phyloP scores from a whole-genome alignment of 2,329 filamentous ascomycete genomes.

The Aspergillus hiratsukae region DNA sequence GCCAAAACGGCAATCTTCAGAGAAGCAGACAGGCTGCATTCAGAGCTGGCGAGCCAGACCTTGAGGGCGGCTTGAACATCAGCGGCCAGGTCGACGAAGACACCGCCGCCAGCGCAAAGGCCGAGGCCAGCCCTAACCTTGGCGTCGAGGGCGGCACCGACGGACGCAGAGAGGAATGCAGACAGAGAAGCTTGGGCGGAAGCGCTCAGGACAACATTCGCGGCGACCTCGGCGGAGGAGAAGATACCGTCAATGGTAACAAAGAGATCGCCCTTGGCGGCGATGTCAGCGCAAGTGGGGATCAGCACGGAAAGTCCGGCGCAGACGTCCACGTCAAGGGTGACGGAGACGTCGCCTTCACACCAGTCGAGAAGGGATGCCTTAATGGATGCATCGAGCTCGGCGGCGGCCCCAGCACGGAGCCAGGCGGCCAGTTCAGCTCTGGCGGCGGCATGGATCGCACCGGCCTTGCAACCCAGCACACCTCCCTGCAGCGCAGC shows the following conservation, averaged over 20 bases:
- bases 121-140: constrained; percentile 30
- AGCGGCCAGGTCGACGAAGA: constrained; percentile 23
- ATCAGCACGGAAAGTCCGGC: constrained; percentile 32
- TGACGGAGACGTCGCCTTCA: constrained; percentile 21
- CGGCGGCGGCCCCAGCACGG: constrained; percentile 14
- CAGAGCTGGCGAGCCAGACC: constrained; percentile 24
- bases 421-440: constrained; percentile 29
- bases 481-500: constrained; percentile 34
- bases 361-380: constrained; percentile 30
- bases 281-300: constrained; percentile 29
- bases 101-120: constrained; percentile 32
- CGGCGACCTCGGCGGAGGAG: constrained; percentile 19
- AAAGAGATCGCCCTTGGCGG: constrained; percentile 33
- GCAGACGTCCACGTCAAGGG: constrained; percentile 22
- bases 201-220: constrained; percentile 28
- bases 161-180: constrained; percentile 23
- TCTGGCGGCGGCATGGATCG: constrained; percentile 25
- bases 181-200: constrained; percentile 25
- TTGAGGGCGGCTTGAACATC: constrained; percentile 31
- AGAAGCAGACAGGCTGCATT: constrained; percentile 24
- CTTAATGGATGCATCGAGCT: constrained; percentile 25
- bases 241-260: constrained; percentile 36
- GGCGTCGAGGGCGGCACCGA: constrained; percentile 19
- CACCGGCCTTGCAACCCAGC: constrained; percentile 29
- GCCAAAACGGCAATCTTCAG: constrained; percentile 28